Conservation (phyloP, 345 rosid genomes). For the Acer saccharum region DNA sequence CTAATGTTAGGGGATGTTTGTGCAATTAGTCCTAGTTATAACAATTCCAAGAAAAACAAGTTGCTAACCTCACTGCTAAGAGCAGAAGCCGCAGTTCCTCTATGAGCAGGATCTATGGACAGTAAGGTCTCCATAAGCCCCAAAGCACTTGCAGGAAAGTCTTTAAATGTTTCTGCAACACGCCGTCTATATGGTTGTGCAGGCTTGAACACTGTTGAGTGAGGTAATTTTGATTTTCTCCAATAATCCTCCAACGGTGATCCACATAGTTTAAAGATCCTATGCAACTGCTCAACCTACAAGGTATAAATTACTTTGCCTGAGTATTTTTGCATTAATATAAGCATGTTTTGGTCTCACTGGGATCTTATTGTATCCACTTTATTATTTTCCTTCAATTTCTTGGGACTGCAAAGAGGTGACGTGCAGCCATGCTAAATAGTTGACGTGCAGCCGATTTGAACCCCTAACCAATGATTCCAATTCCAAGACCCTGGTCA, state of each 20-base stretch:
- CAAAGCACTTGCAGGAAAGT: constrained; percentile 60
- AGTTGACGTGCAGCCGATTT: too few species aligned
- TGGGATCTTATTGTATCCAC: background rate
- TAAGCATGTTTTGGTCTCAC: constrained; percentile 2
- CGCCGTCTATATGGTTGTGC: constrained; percentile 73
- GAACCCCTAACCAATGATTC: too few species aligned
- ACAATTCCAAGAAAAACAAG: background rate
- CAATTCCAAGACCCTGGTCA: too few species aligned
- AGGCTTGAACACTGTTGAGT: constrained; percentile 74
- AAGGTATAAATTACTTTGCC: constrained; percentile 9
- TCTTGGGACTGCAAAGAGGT: too few species aligned
- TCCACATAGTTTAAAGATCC: constrained; percentile 92
- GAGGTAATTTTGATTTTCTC: constrained; percentile 66
- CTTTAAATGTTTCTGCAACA: constrained; percentile 64
- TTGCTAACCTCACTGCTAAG: constrained; percentile 76
- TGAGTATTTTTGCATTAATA: constrained; percentile 5
- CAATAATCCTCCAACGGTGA: constrained; percentile 87
- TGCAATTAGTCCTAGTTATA: too few species aligned
- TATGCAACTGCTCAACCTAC: constrained; percentile 94
- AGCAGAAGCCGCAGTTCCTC: constrained; percentile 82
- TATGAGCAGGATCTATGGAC: constrained; percentile 71
- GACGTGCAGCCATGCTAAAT: too few species aligned
- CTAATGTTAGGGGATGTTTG: too few species aligned
- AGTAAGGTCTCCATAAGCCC: constrained; percentile 77
- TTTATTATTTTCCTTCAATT: background rate